phyloP scores from a whole-genome alignment of 2,329 filamentous ascomycete genomes.

The Tolypocladium endophyticum region DNA sequence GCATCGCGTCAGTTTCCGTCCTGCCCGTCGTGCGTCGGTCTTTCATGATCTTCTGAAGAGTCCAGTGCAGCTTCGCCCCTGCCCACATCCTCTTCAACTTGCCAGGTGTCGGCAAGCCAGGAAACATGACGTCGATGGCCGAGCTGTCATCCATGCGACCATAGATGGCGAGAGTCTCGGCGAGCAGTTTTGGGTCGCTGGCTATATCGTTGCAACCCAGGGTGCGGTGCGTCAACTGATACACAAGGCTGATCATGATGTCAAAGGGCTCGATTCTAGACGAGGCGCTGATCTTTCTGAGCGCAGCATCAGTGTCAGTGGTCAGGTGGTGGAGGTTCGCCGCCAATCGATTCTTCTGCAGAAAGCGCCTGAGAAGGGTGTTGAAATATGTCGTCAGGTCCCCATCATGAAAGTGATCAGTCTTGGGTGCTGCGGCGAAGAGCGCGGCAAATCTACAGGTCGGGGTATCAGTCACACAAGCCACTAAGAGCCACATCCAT shows the following conservation, averaged over 20 bases:
- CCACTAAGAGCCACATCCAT: background rate
- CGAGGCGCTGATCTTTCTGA: background rate
- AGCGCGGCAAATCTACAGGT: constrained; percentile 16
- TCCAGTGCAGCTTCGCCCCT: constrained; percentile 35
- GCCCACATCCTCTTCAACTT: constrained; percentile 31
- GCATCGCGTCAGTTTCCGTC: constrained; percentile 38
- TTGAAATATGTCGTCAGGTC: constrained; percentile 14
- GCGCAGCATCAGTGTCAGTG: constrained; percentile 21
- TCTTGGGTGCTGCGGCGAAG: constrained; percentile 17
- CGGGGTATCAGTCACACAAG: background rate
- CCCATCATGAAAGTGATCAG: constrained; percentile 9
- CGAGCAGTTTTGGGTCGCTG: constrained; percentile 28
- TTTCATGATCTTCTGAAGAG: constrained; percentile 36
- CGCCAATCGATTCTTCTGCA: constrained; percentile 26
- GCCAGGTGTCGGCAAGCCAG: constrained; percentile 34
- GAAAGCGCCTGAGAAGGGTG: constrained; percentile 19
- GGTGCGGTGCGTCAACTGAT: constrained; percentile 45
- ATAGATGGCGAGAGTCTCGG: constrained; percentile 32
- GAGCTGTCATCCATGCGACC: constrained; percentile 34
- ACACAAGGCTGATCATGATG: constrained; percentile 40
- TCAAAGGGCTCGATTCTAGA: constrained; percentile 37
- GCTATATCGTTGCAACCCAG: constrained; percentile 44
- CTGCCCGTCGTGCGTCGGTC: constrained; percentile 29
- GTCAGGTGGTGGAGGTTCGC: constrained; percentile 29
- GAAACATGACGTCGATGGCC: constrained; percentile 38